These are phyloP conservation scores for Porphyridium purpureum DNA, from an alignment of 23 red algal species.

Conservation along the genomic window DNA sequence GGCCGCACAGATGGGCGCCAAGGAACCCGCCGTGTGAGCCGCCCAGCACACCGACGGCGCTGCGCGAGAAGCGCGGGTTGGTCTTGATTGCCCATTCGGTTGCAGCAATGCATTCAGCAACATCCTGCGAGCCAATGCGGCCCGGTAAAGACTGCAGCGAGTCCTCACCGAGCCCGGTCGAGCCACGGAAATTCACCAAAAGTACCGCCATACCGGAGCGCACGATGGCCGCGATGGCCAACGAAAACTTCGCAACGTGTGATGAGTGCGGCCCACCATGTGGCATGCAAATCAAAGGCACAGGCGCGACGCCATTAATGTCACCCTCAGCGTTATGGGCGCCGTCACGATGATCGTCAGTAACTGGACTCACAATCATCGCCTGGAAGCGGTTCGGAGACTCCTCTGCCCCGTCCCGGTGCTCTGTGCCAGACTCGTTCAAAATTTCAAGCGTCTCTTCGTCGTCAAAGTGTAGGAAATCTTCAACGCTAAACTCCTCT, in stretches of 20 bases:
- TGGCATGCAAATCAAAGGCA: conserved; percentile 33
- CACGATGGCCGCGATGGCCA: conserved; percentile 22
- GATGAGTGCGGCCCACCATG: conserved; percentile 89
- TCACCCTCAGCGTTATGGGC: no score
- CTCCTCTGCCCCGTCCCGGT: no score
- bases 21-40: conserved; percentile 95
- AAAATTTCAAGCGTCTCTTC: no score
- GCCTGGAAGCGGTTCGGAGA: no score
- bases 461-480: no score
- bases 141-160: conserved; percentile 44
- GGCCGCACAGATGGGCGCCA: conserved; percentile 53
- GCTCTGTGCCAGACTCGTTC: no score
- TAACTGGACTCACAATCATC: no score
- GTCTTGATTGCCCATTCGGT: conserved; percentile 26
- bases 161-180: conserved; percentile 46
- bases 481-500: no score
- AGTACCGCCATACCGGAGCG: conserved; percentile 50
- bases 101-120: conserved; percentile 62
- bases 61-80: conserved; percentile 1
- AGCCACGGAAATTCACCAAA: conserved; percentile 81
- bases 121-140: conserved; percentile 54
- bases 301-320: neutral
- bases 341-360: no score
- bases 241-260: conserved; percentile 26
- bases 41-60: conserved; percentile 34